A percentile compares a stretch with the other conserved stretches of the same genome.
Evolutionary conservation across 345 rosid genomes (phyloP).

Genomic region (Citrus trifoliata): DNA sequence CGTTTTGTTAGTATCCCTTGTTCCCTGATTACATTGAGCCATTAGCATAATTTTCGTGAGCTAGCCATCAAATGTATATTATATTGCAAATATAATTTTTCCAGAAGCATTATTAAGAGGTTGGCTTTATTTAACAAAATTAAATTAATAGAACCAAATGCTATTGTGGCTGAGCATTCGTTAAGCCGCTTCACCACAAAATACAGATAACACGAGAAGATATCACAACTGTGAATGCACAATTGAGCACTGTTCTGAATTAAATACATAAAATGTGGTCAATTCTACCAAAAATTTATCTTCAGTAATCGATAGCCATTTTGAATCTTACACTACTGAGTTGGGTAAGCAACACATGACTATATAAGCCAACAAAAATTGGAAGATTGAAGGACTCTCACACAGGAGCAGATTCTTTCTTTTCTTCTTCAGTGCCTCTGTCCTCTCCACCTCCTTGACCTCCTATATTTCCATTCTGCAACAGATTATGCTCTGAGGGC

Average conservation of each 20-base stretch:
- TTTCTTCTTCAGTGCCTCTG: conserved; percentile 17
- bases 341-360: neutral
- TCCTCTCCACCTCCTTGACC: conserved; percentile 32
- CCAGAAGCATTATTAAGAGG: neutral
- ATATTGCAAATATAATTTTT: too few relatives aligned
- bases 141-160: neutral
- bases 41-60: neutral
- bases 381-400: conserved; percentile 2
- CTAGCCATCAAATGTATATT: neutral
- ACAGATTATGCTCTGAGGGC: conserved; percentile 47
- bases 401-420: conserved; percentile 18
- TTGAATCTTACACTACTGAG: neutral
- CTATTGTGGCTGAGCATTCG: neutral
- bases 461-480: conserved; percentile 27
- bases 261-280: neutral
- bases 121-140: neutral
- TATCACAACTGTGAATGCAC: neutral
- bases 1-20: neutral
- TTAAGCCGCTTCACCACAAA: neutral
- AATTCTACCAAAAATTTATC: conserved; percentile 1
- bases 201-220: neutral
- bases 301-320: neutral
- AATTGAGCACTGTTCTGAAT: neutral
- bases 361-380: neutral
- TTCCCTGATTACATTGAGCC: neutral